Percentiles rank a stretch among this genome's conserved stretches.
Conservation (phyloP, 176 grass and related monocot genomes). For the Dendrocalamus sinicus region DNA sequence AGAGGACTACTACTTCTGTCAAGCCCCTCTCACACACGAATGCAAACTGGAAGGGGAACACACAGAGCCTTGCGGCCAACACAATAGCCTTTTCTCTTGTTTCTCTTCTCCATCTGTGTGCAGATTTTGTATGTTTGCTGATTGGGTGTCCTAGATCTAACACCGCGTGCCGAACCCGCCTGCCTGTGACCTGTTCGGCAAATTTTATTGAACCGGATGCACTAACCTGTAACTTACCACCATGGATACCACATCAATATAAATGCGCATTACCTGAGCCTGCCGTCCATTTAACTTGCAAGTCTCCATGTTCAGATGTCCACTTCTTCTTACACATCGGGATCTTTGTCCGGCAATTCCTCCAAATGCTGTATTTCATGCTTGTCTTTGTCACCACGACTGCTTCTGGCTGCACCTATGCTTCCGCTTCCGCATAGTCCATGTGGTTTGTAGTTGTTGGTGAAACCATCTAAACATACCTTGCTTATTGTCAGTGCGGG, state of each 20-base stretch:
- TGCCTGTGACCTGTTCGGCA: conserved; percentile 32
- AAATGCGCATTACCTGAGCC: not conserved
- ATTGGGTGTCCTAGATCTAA: too few species aligned
- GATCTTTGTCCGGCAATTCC: not conserved
- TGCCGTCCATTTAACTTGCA: not conserved
- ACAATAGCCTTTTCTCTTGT: too few species aligned
- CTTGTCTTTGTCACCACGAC: not conserved
- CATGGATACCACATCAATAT: not conserved
- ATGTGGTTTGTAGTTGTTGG: not conserved
- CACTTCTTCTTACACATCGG: not conserved
- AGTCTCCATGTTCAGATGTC: not conserved
- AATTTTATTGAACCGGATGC: not conserved
- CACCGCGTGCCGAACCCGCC: not conserved
- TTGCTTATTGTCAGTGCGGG: too few species aligned
- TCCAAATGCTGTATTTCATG: not conserved
- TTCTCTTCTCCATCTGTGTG: too few species aligned
- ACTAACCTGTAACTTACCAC: not conserved
- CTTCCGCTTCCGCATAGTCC: not conserved
- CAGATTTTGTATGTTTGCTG: too few species aligned
- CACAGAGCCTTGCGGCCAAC: too few species aligned
- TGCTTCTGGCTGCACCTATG: not conserved
- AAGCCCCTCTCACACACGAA: too few species aligned
- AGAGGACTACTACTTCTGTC: too few species aligned
- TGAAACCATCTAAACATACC: not conserved
- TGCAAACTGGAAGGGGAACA: too few species aligned